These are phyloP conservation scores for Eucalyptus pauciflora DNA, from an alignment of 345 rosid genomes.

Conservation along the genomic window DNA sequence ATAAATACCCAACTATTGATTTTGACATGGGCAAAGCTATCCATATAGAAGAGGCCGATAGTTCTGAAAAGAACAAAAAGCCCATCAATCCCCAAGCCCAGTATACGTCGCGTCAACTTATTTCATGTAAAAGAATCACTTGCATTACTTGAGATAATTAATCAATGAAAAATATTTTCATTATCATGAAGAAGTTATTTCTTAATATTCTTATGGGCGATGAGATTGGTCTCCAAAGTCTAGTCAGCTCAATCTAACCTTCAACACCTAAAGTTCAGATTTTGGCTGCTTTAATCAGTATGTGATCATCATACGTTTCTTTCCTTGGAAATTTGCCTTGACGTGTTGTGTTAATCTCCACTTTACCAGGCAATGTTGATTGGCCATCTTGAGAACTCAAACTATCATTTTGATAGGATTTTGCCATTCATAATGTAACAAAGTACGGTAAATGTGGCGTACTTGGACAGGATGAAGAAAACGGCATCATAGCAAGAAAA, in stretches of 20 bases:
- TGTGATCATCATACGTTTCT: background rate
- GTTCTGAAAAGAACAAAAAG: background rate
- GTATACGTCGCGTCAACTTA: background rate
- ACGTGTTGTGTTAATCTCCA: background rate
- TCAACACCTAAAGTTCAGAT: background rate
- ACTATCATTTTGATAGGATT: background rate
- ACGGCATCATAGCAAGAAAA: background rate
- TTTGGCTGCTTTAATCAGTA: background rate
- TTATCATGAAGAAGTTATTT: rapidly evolving
- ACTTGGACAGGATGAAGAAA: background rate
- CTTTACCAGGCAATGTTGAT: background rate
- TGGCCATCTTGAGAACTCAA: background rate
- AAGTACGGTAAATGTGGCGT: background rate
- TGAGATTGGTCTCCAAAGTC: background rate
- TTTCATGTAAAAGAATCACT: background rate
- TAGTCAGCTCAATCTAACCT: background rate
- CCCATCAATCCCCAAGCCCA: background rate
- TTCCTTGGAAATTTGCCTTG: background rate
- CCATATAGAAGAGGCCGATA: background rate
- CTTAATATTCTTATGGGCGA: background rate
- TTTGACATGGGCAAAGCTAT: background rate
- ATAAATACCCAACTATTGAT: background rate
- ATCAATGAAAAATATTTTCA: background rate
- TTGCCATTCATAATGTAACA: background rate
- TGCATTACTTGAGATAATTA: background rate